Conservation (phyloP, 2,329 filamentous ascomycete species). For the Alternaria tenuissima region DNA sequence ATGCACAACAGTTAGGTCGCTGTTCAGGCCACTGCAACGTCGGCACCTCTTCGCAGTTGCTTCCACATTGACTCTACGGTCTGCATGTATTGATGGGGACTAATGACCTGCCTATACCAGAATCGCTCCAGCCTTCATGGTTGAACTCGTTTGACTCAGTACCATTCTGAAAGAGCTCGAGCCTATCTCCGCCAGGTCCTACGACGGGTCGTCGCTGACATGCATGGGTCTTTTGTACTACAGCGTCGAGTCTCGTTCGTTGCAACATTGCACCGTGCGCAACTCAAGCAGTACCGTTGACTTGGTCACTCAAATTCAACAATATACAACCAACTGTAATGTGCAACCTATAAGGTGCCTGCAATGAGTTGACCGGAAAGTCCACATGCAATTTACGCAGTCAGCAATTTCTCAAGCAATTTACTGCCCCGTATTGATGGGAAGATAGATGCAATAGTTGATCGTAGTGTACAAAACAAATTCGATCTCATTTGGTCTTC, state of each 20-base stretch:
- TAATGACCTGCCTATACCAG: conserved; percentile 8
- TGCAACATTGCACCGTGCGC: conserved; percentile 20
- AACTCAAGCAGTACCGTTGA: conserved; percentile 11
- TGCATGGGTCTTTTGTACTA: background rate
- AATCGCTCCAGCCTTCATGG: conserved; percentile 17
- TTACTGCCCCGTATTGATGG: background rate
- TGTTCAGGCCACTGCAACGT: conserved; percentile 10
- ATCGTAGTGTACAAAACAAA: conserved; percentile 4
- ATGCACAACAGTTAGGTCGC: conserved; percentile 15
- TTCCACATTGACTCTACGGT: conserved; percentile 10
- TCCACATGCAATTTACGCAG: conserved; percentile 8
- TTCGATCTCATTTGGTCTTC: background rate
- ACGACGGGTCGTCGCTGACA: conserved; percentile 5
- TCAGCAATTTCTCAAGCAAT: conserved; percentile 13
- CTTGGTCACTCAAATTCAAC: background rate
- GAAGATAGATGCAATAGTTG: conserved; percentile 7
- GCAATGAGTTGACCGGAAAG: conserved; percentile 7
- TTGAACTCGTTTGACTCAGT: conserved; percentile 4
- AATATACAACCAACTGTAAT: conserved; percentile 13
- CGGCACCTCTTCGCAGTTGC: conserved; percentile 12
- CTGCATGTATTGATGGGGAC: conserved; percentile 5
- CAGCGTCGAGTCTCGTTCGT: background rate
- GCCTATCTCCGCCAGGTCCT: conserved; percentile 7
- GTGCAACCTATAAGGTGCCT: background rate
- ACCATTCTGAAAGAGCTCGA: conserved; percentile 1